phyloP scores from a whole-genome alignment of 169 alveolate species.

The Theileria orientalis region DNA sequence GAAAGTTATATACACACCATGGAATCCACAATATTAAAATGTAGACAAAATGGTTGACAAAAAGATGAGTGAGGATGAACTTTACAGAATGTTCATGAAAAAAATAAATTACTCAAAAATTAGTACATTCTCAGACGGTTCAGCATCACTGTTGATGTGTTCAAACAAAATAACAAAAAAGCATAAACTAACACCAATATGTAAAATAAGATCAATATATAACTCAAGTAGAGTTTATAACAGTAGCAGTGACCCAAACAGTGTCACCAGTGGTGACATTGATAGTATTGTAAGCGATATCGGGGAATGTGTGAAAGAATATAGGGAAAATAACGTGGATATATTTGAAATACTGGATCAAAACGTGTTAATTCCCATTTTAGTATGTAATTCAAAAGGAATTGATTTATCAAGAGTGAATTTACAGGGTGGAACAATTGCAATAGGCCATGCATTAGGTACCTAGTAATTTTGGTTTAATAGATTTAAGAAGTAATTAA shows the following conservation, averaged over 20 bases:
- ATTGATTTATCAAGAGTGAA: conserved; percentile 67
- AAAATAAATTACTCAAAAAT: conserved; percentile 3
- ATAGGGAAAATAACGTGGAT: conserved; percentile 56
- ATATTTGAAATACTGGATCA: conserved; percentile 69
- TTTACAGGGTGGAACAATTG: conserved; percentile 62
- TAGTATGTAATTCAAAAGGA: conserved; percentile 33
- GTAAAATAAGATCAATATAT: conserved; percentile 60
- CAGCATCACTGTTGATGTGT: conserved; percentile 11
- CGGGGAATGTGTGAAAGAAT: conserved; percentile 24
- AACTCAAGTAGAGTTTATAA: too few relatives aligned
- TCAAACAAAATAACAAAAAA: conserved; percentile 1
- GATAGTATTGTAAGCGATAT: conserved; percentile 38
- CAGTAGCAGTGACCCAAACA: conserved; percentile 49
- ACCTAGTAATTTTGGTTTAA: not conserved
- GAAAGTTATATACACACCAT: not conserved
- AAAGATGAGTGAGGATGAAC: conserved; percentile 17
- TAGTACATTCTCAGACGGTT: conserved; percentile 36
- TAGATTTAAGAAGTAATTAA: too few relatives aligned
- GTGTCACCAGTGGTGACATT: too few relatives aligned
- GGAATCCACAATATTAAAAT: too few relatives aligned
- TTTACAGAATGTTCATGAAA: conserved; percentile 1
- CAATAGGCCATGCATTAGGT: conserved; percentile 71
- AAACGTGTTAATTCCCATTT: conserved; percentile 62
- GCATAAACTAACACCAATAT: conserved; percentile 45
- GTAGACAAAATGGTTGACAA: too few relatives aligned